These are phyloP conservation scores for Marasmius tenuissimus DNA, from an alignment of 1,284 basidiomycete species.

Conservation along the genomic window DNA sequence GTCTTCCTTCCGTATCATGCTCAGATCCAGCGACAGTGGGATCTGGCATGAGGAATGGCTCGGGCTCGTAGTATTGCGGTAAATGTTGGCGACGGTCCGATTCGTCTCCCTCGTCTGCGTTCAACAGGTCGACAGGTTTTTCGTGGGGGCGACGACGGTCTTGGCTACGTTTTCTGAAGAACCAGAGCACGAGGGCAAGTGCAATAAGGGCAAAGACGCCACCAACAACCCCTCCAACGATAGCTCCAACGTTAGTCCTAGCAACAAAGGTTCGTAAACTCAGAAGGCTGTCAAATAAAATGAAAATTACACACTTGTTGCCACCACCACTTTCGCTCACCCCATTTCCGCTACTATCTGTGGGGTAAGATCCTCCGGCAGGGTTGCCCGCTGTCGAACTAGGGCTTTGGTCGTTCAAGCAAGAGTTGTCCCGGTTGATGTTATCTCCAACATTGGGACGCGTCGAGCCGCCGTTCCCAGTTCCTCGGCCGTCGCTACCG, in stretches of 20 bases:
- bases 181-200: constrained; percentile 42
- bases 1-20: constrained; percentile 27
- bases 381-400: constrained; percentile 74
- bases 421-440: constrained; percentile 44
- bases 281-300: neutral
- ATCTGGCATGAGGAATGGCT: constrained; percentile 70
- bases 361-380: constrained; percentile 75
- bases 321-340: constrained; percentile 18
- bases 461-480: constrained; percentile 66
- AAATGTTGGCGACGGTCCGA: constrained; percentile 36
- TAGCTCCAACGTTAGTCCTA: constrained; percentile 56
- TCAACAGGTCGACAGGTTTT: constrained; percentile 62
- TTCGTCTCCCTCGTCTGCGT: constrained; percentile 59
- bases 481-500: constrained; percentile 64
- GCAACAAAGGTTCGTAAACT: neutral
- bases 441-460: constrained; percentile 53
- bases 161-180: neutral
- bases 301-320: constrained; percentile 19
- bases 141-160: constrained; percentile 23
- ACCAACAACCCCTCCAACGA: constrained; percentile 71
- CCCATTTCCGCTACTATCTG: constrained; percentile 36
- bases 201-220: constrained; percentile 34
- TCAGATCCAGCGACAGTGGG: constrained; percentile 39
- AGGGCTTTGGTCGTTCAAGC: constrained; percentile 59
- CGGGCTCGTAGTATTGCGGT: constrained; percentile 68